Evolutionary conservation across 2,329 filamentous ascomycete genomes (phyloP).

Genomic region (Hawksworthiomyces lignivorus): DNA sequence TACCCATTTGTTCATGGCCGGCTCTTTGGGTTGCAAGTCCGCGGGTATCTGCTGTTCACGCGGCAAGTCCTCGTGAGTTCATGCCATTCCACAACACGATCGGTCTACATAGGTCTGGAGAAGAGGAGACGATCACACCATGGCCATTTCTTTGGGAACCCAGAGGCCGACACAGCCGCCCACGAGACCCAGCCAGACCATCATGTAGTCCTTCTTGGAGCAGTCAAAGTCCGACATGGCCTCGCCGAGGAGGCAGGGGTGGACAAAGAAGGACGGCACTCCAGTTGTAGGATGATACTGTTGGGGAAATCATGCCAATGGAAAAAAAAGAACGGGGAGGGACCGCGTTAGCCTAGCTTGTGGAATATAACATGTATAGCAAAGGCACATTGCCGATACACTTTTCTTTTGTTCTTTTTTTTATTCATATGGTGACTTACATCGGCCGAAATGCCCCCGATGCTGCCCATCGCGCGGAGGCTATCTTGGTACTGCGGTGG

Average conservation of each 20-base stretch:
- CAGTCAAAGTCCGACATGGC: constrained; percentile 63
- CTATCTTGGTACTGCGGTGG: constrained; percentile 55
- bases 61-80: too few species aligned
- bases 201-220: constrained; percentile 62
- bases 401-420: neutral
- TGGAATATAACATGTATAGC: too few species aligned
- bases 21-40: too few species aligned
- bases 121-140: constrained; percentile 20
- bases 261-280: constrained; percentile 77
- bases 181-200: constrained; percentile 83
- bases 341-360: too few species aligned
- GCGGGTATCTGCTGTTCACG: too few species aligned
- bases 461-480: constrained; percentile 53
- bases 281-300: constrained; percentile 79
- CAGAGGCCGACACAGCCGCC: constrained; percentile 72
- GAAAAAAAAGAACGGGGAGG: neutral
- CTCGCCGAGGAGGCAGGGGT: constrained; percentile 83
- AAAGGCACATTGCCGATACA: too few species aligned
- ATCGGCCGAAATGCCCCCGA: constrained; percentile 69
- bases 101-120: neutral
- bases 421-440: constrained; percentile 43
- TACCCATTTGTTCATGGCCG: too few species aligned
- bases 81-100: too few species aligned
- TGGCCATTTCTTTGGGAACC: constrained; percentile 63
- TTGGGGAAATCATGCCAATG: constrained; percentile 12